phyloP scores from a whole-genome alignment of 164 flowering plant species.

The Liriodendron chinense region DNA sequence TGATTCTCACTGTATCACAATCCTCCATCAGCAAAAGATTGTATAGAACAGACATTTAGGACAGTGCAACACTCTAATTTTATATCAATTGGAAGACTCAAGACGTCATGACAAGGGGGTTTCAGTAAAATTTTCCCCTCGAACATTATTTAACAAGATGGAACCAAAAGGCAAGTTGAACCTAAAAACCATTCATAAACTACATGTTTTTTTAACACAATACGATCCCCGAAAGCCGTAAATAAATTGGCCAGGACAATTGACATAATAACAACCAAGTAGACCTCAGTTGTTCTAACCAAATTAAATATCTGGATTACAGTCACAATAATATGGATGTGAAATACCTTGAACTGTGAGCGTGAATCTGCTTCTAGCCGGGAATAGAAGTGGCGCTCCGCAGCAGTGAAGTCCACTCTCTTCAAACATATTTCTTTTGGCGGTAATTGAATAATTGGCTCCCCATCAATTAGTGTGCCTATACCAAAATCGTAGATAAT shows the following conservation, averaged over 20 bases:
- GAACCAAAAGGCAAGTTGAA: background rate
- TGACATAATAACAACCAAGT: background rate
- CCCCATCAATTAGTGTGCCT: constrained; percentile 77
- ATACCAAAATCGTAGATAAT: constrained; percentile 8
- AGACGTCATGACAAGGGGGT: background rate
- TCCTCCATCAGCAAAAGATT: background rate
- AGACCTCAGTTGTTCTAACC: background rate
- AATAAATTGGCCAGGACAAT: background rate
- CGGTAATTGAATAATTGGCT: constrained; percentile 81
- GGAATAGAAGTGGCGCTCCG: constrained; percentile 78
- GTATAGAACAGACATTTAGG: background rate
- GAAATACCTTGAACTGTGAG: constrained; percentile 72
- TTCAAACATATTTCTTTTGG: constrained; percentile 59
- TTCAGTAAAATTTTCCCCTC: background rate
- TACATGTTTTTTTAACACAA: background rate
- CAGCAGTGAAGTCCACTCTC: constrained; percentile 72
- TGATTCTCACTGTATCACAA: background rate
- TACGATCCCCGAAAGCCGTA: too few species aligned
- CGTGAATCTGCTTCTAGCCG: constrained; percentile 84
- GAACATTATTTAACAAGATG: background rate
- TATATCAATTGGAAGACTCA: background rate
- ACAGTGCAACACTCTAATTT: too few species aligned
- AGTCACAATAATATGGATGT: background rate
- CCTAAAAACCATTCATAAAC: background rate
- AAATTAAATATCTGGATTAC: background rate